A percentile compares a stretch with the other conserved stretches of the same genome.
Evolutionary conservation across 2,329 filamentous ascomycete species (phyloP).

Genomic region (Ophiostoma himal-ulmi): DNA sequence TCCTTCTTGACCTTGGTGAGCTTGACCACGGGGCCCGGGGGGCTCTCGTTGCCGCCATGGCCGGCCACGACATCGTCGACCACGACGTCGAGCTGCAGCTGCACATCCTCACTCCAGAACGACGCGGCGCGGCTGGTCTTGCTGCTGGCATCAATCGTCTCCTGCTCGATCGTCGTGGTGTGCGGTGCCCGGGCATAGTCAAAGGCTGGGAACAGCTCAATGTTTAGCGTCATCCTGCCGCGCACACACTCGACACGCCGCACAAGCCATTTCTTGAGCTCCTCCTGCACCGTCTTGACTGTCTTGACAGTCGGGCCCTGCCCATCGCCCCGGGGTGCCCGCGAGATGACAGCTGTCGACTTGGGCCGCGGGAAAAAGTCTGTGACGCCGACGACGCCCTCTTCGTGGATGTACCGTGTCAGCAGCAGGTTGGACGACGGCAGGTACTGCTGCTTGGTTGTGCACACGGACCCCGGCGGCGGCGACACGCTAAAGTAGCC

Average conservation of each 20-base stretch:
- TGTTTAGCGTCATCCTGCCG: slow-evolving; percentile 57
- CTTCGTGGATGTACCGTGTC: slow-evolving; percentile 70
- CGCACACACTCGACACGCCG: slow-evolving; percentile 67
- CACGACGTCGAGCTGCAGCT: slow-evolving; percentile 62
- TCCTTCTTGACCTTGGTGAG: slow-evolving; percentile 50
- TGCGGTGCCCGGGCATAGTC: slow-evolving; percentile 62
- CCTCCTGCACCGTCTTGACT: slow-evolving; percentile 49
- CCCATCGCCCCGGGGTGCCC: slow-evolving; percentile 34
- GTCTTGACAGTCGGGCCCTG: slow-evolving; percentile 40
- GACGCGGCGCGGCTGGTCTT: slow-evolving; percentile 53
- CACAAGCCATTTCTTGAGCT: slow-evolving; percentile 65
- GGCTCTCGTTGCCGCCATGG: neutral
- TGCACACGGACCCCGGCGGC: slow-evolving; percentile 46
- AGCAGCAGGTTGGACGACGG: slow-evolving; percentile 70
- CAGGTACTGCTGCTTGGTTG: slow-evolving; percentile 72
- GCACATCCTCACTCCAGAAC: slow-evolving; percentile 54
- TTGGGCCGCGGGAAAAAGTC: slow-evolving; percentile 72
- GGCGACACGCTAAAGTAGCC: slow-evolving; percentile 66
- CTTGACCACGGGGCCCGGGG: slow-evolving; percentile 42
- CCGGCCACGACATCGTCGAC: slow-evolving; percentile 25
- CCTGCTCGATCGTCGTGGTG: slow-evolving; percentile 49
- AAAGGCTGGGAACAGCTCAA: slow-evolving; percentile 68
- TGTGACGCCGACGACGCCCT: slow-evolving; percentile 65
- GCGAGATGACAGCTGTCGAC: slow-evolving; percentile 47
- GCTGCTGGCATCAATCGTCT: slow-evolving; percentile 35